Evolutionary conservation across 768 basidiomycete genomes (phyloP).

Genomic region (Termitomyces sp.): DNA sequence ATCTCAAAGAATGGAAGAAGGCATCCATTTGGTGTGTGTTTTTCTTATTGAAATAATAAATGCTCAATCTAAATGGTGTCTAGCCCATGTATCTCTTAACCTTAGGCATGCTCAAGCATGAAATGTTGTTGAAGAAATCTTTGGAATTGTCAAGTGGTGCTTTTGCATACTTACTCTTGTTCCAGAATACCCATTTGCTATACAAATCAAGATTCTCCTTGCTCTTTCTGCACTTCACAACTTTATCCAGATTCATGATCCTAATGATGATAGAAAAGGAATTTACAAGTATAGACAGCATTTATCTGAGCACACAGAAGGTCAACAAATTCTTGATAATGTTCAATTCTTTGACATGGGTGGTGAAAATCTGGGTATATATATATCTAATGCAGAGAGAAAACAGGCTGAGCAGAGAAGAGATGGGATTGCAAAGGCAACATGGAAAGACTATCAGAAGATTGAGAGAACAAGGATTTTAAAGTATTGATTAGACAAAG

Average conservation of each 20-base stretch:
- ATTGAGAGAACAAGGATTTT: not conserved
- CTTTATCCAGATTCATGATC: not conserved
- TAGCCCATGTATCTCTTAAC: not conserved
- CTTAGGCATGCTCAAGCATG: not conserved
- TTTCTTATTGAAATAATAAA: not conserved
- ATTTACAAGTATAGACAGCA: not conserved
- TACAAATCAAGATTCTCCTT: not conserved
- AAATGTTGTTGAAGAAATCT: not conserved
- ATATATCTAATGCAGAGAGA: not conserved
- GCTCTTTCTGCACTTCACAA: not conserved
- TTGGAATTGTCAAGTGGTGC: not conserved
- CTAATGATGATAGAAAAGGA: not conserved
- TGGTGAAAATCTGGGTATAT: not conserved
- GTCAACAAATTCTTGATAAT: not conserved
- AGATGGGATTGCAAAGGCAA: not conserved
- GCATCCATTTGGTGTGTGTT: not conserved
- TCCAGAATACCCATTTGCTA: not conserved
- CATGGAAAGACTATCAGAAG: not conserved
- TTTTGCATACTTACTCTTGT: not conserved
- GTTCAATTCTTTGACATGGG: not conserved
- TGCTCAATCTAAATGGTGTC: not conserved
- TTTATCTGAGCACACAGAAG: not conserved
- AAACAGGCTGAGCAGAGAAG: not conserved
- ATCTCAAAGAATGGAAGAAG: conserved; percentile 16
- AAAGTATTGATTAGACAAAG: not conserved